Conservation (phyloP, 495 filamentous ascomycete species). For the Xylaria scruposa region DNA sequence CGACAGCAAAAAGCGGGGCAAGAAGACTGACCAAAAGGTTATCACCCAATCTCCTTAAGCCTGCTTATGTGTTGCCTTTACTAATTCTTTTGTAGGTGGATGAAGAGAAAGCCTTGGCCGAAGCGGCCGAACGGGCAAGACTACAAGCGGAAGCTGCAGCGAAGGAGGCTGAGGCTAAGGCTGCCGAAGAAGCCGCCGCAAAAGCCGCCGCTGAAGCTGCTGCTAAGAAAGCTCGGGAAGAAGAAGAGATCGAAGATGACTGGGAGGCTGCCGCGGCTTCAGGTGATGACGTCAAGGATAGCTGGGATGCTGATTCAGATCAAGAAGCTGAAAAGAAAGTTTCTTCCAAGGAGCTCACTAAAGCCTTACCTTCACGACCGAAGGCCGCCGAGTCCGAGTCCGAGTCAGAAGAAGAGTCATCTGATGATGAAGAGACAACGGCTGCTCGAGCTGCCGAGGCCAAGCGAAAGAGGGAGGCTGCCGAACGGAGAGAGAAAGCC, state of each 20-base stretch:
- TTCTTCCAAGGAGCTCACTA: conserved; percentile 34
- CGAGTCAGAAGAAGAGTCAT: conserved; percentile 60
- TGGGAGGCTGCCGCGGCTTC: conserved; percentile 88
- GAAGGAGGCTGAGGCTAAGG: conserved; percentile 65
- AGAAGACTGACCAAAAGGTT: conserved; percentile 74
- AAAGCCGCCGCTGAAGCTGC: conserved; percentile 65
- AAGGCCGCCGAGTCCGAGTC: conserved; percentile 50
- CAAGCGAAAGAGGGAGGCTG: conserved; percentile 84
- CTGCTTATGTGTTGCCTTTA: background rate
- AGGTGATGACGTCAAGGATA: conserved; percentile 82
- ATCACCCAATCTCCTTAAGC: conserved; percentile 29
- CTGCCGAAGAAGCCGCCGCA: conserved; percentile 58
- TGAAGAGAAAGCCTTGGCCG: conserved; percentile 70
- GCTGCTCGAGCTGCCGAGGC: conserved; percentile 71
- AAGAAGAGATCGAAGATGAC: conserved; percentile 73
- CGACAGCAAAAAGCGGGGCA: conserved; percentile 76
- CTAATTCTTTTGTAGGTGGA: conserved; percentile 57
- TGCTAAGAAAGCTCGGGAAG: conserved; percentile 55
- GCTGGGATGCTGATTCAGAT: conserved; percentile 88
- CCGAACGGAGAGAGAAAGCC: conserved; percentile 84
- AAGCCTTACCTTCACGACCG: conserved; percentile 46
- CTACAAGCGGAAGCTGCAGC: conserved; percentile 69
- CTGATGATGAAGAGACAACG: conserved; percentile 73
- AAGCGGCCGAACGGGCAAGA: conserved; percentile 71
- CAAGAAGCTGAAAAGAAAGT: conserved; percentile 64